Conservation (phyloP, 2,329 filamentous ascomycete genomes). For the Penicillium expansum region DNA sequence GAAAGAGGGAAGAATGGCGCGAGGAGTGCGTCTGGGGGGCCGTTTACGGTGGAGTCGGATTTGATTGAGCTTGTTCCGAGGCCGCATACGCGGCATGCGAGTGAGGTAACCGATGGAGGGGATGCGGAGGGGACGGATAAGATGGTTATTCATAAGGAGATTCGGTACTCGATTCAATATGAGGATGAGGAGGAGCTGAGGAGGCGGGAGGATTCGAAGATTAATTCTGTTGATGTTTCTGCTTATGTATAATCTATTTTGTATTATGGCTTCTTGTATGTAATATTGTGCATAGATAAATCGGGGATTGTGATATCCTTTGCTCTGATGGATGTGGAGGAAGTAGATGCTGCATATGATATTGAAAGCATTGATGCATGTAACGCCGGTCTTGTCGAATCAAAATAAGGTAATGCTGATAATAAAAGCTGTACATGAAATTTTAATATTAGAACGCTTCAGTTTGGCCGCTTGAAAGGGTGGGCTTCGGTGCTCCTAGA, state of each 20-base stretch:
- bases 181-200: conserved; percentile 20
- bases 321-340: neutral
- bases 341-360: neutral
- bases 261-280: neutral
- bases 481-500: conserved; percentile 43
- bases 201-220: conserved; percentile 7
- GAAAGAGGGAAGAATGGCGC: conserved; percentile 5
- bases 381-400: conserved; percentile 1
- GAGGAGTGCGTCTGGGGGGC: neutral
- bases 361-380: neutral
- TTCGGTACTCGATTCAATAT: conserved; percentile 32
- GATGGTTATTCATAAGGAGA: conserved; percentile 38
- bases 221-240: conserved; percentile 13
- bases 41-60: conserved; percentile 6
- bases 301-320: neutral
- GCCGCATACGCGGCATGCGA: conserved; percentile 2
- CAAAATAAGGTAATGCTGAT: neutral
- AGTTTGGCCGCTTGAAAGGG: conserved; percentile 33
- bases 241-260: conserved; percentile 16
- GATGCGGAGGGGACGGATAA: conserved; percentile 15
- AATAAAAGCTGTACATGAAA: neutral
- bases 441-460: neutral
- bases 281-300: neutral
- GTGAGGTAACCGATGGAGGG: conserved; percentile 14
- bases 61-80: conserved; percentile 20